Percentiles rank a stretch among this genome's conserved stretches.
Conservation (phyloP, 2,329 filamentous ascomycete species). For the Pezicula radicicola region DNA sequence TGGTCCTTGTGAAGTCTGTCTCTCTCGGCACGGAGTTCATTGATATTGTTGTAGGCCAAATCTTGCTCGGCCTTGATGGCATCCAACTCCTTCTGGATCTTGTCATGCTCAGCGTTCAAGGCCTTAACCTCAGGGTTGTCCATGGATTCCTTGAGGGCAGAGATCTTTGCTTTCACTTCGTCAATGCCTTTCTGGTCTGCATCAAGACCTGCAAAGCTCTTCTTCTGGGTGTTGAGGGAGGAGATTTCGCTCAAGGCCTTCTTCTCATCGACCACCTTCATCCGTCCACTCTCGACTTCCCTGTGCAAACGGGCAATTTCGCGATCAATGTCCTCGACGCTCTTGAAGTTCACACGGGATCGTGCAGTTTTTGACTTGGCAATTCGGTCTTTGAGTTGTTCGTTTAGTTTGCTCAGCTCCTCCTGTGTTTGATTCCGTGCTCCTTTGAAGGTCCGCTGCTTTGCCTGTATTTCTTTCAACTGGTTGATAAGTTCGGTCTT, state of each 20-base stretch:
- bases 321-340: constrained; percentile 78
- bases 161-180: constrained; percentile 81
- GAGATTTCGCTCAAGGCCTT: constrained; percentile 85
- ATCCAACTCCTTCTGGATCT: constrained; percentile 85
- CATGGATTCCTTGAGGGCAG: constrained; percentile 81
- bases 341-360: constrained; percentile 81
- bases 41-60: constrained; percentile 83
- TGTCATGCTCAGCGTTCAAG: constrained; percentile 80
- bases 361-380: constrained; percentile 84
- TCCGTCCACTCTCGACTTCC: constrained; percentile 81
- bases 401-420: constrained; percentile 88
- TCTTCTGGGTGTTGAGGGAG: constrained; percentile 81
- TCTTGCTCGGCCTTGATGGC: constrained; percentile 90
- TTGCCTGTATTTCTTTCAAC: constrained; percentile 77
- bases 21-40: constrained; percentile 79
- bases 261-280: constrained; percentile 97
- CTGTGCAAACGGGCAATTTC: constrained; percentile 79
- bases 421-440: constrained; percentile 76
- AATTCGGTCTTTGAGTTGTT: constrained; percentile 81
- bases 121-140: constrained; percentile 91
- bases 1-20: constrained; percentile 81
- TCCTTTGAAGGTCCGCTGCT: constrained; percentile 86
- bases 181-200: constrained; percentile 86
- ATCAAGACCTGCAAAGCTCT: constrained; percentile 85
- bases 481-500: constrained; percentile 82